Evolutionary conservation across 2,329 filamentous ascomycete species (phyloP).

Genomic region (Herpomyces periplanetae): DNA sequence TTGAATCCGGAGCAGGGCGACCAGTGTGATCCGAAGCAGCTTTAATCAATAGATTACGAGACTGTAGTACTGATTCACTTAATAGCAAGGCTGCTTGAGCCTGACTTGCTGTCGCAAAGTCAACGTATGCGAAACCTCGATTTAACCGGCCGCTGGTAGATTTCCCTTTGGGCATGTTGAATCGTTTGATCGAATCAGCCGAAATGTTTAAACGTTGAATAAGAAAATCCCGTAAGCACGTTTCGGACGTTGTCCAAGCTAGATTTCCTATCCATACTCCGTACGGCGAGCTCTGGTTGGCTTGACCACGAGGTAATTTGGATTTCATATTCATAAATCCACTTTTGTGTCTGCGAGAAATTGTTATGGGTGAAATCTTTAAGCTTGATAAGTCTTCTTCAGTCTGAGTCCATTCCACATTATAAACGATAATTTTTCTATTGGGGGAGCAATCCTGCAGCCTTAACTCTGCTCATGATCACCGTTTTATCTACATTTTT

Average conservation of each 20-base stretch:
- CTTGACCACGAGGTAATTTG: no score
- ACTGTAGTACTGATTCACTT: conserved; percentile 39
- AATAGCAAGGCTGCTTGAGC: conserved; percentile 40
- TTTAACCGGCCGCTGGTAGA: no score
- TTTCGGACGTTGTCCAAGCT: conserved; percentile 35
- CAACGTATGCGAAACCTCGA: conserved; percentile 83
- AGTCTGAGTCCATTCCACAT: no score
- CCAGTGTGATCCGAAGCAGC: conserved; percentile 62
- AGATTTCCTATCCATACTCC: conserved; percentile 91
- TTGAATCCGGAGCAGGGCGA: conserved; percentile 16
- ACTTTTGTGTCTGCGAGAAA: no score
- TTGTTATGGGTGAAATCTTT: no score
- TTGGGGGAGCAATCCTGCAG: no score
- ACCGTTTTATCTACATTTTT: no score
- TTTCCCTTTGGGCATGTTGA: conserved; percentile 29
- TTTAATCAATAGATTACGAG: conserved; percentile 64
- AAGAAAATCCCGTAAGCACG: conserved; percentile 41
- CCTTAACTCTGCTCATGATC: no score
- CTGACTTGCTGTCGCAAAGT: conserved; percentile 28
- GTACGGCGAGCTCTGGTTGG: conserved; percentile 34
- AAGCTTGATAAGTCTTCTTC: no score
- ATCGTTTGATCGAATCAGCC: conserved; percentile 31
- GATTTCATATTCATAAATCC: no score
- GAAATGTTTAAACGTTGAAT: conserved; percentile 18
- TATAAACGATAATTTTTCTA: no score